Percentiles rank a stretch among this genome's conserved stretches.
phyloP scores from a whole-genome alignment of 306 rosid genomes.

The Ammopiptanthus mongolicus region DNA sequence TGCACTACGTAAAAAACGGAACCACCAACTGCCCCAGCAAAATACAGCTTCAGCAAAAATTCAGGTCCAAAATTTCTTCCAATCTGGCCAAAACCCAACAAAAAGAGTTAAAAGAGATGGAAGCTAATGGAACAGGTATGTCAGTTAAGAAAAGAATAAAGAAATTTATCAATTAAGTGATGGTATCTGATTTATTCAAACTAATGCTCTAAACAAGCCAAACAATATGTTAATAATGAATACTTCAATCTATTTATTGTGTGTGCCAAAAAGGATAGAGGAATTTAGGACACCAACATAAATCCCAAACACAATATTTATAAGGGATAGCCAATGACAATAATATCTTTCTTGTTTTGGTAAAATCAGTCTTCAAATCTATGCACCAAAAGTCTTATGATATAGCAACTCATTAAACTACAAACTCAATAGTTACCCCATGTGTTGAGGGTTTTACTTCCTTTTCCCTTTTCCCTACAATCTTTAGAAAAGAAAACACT shows the following conservation, averaged over 20 bases:
- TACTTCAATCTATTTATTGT: not conserved
- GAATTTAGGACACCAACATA: not conserved
- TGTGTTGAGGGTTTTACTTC: not conserved
- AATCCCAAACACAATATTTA: not conserved
- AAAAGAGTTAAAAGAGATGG: slow-evolving; percentile 15
- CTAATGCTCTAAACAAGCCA: not conserved
- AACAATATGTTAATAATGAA: not conserved
- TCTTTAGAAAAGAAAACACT: not conserved
- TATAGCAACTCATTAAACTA: not conserved
- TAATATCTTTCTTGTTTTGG: not conserved
- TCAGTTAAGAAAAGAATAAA: not conserved
- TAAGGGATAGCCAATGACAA: not conserved
- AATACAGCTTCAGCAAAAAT: slow-evolving; percentile 72
- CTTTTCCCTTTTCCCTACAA: not conserved
- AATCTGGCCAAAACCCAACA: slow-evolving; percentile 51
- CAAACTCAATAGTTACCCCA: not conserved
- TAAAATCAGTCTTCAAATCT: slow-evolving; percentile 2
- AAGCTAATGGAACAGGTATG: slow-evolving; percentile 14
- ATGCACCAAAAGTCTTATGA: not conserved
- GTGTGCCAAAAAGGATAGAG: not conserved
- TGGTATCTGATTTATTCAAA: not conserved
- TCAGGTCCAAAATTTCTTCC: slow-evolving; percentile 63
- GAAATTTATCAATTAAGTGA: slow-evolving; percentile 4
- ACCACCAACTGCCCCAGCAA: slow-evolving; percentile 83
- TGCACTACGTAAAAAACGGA: slow-evolving; percentile 62